These are phyloP conservation scores for Phytophthora macrochlamydospora DNA, from an alignment of 352 stramenopile genomes.

Conservation along the genomic window DNA sequence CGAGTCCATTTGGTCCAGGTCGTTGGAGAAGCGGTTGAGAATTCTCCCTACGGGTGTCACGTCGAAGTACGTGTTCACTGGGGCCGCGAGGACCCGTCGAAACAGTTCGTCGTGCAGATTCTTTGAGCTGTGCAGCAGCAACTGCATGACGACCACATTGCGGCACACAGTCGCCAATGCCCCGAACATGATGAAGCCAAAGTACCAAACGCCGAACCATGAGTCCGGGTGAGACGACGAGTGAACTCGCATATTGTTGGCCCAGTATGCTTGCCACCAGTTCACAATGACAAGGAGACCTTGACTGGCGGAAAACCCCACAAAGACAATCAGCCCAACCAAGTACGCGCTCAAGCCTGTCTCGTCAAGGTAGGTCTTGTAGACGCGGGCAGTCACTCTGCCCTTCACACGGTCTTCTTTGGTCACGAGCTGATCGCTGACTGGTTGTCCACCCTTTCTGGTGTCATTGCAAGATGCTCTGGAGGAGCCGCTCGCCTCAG, in stretches of 20 bases:
- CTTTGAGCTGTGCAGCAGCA: slow-evolving; percentile 31
- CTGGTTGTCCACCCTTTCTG: neutral
- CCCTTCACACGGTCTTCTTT: slow-evolving; percentile 43
- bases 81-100: slow-evolving; percentile 42
- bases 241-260: slow-evolving; percentile 24
- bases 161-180: slow-evolving; percentile 26
- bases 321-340: slow-evolving; percentile 16
- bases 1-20: slow-evolving; percentile 61
- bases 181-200: slow-evolving; percentile 36
- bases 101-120: slow-evolving; percentile 46
- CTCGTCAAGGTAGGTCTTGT: slow-evolving; percentile 41
- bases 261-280: slow-evolving; percentile 51
- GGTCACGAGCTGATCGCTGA: slow-evolving; percentile 15
- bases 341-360: slow-evolving; percentile 28
- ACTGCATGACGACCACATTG: slow-evolving; percentile 26
- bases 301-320: slow-evolving; percentile 28
- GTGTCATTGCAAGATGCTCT: too few species aligned
- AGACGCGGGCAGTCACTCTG: slow-evolving; percentile 26
- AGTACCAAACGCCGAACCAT: slow-evolving; percentile 42
- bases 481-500: too few species aligned
- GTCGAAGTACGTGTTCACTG: slow-evolving; percentile 58
- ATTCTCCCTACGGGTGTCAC: slow-evolving; percentile 57
- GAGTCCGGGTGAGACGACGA: slow-evolving; percentile 10
- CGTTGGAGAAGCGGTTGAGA: slow-evolving; percentile 60
- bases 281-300: slow-evolving; percentile 34